Evolutionary conservation across 352 stramenopile genomes (phyloP).

Genomic region (Phytopythium ostracodes): DNA sequence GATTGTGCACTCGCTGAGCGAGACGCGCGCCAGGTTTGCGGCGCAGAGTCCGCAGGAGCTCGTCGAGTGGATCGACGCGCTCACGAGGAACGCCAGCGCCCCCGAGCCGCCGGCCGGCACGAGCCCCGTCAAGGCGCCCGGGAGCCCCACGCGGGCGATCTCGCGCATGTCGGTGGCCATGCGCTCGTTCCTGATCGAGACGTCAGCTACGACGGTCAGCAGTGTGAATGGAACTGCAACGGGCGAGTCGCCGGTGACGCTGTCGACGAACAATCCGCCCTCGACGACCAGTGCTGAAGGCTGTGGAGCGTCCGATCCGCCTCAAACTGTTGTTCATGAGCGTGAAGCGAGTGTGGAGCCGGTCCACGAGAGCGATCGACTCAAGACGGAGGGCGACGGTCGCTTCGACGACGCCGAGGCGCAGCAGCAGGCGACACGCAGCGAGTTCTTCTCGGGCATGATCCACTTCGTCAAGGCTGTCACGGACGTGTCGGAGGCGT

Average conservation of each 20-base stretch:
- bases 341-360: neutral
- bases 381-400: neutral
- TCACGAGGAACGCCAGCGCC: slow-evolving; percentile 41
- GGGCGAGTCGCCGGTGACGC: neutral
- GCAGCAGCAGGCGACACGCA: slow-evolving; percentile 40
- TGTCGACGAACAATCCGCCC: neutral
- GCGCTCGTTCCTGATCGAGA: slow-evolving; percentile 70
- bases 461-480: slow-evolving; percentile 81
- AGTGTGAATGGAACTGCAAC: neutral
- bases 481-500: slow-evolving; percentile 71
- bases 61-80: slow-evolving; percentile 47
- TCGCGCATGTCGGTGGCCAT: slow-evolving; percentile 74
- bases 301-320: neutral
- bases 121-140: slow-evolving; percentile 32
- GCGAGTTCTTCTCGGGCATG: slow-evolving; percentile 81
- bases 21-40: slow-evolving; percentile 74
- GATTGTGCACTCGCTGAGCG: slow-evolving; percentile 63
- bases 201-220: slow-evolving; percentile 10
- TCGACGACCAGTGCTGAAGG: neutral
- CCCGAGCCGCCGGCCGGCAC: slow-evolving; percentile 41
- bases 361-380: neutral
- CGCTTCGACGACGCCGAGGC: neutral
- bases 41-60: slow-evolving; percentile 62
- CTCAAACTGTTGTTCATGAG: neutral
- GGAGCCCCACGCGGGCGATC: slow-evolving; percentile 37